Conservation (phyloP, 257 asterid genomes). For the Solanum verrucosum region DNA sequence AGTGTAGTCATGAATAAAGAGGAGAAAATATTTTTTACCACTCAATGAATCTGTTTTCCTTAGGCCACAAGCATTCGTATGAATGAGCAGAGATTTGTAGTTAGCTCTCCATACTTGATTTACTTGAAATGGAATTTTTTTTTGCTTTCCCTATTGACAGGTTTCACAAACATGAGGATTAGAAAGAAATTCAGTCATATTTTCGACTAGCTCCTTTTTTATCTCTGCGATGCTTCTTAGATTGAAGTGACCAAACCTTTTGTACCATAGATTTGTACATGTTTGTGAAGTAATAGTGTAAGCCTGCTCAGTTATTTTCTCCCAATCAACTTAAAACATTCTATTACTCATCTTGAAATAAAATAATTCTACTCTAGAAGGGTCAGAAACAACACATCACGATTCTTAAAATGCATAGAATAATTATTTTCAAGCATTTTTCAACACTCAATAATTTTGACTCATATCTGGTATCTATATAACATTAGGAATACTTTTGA, state of each 20-base stretch:
- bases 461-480: not conserved
- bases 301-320: not conserved
- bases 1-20: not conserved
- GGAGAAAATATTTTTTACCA: not conserved
- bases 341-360: not conserved
- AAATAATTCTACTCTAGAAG: not conserved
- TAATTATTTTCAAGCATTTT: not conserved
- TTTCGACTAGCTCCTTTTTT: too few species aligned
- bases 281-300: not conserved
- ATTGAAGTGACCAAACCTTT: not conserved
- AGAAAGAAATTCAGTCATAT: not conserved
- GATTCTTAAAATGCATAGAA: not conserved
- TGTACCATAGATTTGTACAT: not conserved
- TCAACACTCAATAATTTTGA: not conserved
- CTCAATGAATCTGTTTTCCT: not conserved
- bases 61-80: not conserved
- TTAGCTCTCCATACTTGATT: not conserved
- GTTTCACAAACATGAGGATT: not conserved
- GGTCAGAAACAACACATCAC: not conserved
- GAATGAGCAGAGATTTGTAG: not conserved
- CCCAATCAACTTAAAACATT: not conserved
- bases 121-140: not conserved
- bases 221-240: not conserved
- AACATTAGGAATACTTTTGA: not conserved
- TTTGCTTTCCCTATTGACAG: not conserved